A percentile compares a stretch with the other conserved stretches of the same genome.
phyloP scores from a whole-genome alignment of 2,329 filamentous ascomycete genomes.

The Penicillium freii region DNA sequence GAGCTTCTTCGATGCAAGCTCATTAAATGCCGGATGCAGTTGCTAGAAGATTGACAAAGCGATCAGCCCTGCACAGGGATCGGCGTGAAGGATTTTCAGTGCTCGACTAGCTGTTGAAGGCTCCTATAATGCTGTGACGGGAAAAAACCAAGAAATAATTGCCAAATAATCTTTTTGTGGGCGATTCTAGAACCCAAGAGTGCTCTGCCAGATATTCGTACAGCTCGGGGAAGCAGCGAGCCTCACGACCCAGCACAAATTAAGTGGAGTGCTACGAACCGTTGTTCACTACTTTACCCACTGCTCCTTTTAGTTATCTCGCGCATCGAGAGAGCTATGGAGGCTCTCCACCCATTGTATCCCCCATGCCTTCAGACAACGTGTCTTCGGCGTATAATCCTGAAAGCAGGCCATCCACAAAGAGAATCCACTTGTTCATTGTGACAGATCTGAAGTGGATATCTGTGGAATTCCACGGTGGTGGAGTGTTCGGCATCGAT shows the following conservation, averaged over 20 bases:
- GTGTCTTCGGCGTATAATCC: neutral
- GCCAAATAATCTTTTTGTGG: neutral
- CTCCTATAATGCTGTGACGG: too few species aligned
- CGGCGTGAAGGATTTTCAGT: neutral
- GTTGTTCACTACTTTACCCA: too few species aligned
- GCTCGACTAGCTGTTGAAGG: neutral
- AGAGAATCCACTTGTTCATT: neutral
- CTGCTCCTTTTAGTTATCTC: neutral
- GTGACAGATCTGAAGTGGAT: neutral
- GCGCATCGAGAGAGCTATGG: neutral
- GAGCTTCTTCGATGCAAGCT: neutral
- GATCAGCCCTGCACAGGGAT: neutral
- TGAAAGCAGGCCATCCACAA: neutral
- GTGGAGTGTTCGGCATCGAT: neutral
- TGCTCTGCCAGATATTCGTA: neutral
- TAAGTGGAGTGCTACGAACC: neutral
- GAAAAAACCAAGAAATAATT: neutral
- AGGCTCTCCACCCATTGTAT: slow-evolving; percentile 3
- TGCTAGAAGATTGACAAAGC: neutral
- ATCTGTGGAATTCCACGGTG: slow-evolving; percentile 10
- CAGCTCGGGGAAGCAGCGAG: neutral
- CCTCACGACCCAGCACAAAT: neutral
- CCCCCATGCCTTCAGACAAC: neutral
- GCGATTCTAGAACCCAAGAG: neutral
- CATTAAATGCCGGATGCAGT: slow-evolving; percentile 12